These are phyloP conservation scores for Melanogaster broomeanus DNA, from an alignment of 768 basidiomycete species.

Conservation along the genomic window DNA sequence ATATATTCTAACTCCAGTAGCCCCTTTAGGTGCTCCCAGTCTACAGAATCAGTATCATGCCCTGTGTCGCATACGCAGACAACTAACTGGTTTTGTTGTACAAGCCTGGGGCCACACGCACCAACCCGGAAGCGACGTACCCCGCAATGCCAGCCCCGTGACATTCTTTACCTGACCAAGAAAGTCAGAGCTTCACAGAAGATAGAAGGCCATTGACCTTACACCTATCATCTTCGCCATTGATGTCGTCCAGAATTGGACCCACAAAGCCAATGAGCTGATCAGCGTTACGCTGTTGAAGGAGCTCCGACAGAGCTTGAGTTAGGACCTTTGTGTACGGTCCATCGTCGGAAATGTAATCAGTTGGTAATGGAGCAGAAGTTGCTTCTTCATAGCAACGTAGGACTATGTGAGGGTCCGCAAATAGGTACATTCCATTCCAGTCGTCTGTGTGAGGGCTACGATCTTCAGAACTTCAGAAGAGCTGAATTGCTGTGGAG, in stretches of 20 bases:
- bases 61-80: not conserved
- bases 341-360: not conserved
- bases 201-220: not conserved
- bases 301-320: no score
- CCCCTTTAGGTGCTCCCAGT: constrained; percentile 4
- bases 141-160: not conserved
- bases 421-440: constrained; percentile 7
- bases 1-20: not conserved
- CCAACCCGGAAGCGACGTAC: no score
- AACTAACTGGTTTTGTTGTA: constrained; percentile 5
- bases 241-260: constrained; percentile 1
- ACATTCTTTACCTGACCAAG: constrained; percentile 1
- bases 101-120: not conserved
- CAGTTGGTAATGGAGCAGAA: not conserved
- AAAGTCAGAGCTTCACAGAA: not conserved
- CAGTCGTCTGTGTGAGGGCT: not conserved
- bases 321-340: not conserved
- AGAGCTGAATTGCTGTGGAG: no score
- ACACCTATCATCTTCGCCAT: constrained; percentile 3
- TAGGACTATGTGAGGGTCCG: constrained; percentile 9
- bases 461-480: not conserved
- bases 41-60: not conserved
- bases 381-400: constrained; percentile 6
- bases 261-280: no score
- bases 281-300: no score